These are phyloP conservation scores for Aspergillus persii DNA, from an alignment of 2,329 filamentous ascomycete species.

Conservation along the genomic window DNA sequence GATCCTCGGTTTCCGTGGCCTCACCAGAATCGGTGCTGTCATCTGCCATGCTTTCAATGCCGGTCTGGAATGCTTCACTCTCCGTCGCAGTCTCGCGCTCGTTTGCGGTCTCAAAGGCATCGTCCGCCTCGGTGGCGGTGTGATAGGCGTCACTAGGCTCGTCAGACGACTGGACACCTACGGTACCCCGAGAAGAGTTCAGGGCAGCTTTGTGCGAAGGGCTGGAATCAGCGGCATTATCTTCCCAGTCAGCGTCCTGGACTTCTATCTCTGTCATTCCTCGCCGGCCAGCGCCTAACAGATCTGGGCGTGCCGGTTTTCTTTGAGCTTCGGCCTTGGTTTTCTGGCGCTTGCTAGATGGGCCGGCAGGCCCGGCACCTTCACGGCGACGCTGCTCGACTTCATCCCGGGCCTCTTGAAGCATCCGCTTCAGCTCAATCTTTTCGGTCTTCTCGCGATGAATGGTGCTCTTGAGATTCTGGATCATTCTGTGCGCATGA, in stretches of 20 bases:
- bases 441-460: slow-evolving; percentile 99
- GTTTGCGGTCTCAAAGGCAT: slow-evolving; percentile 70
- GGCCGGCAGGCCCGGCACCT: slow-evolving; percentile 43
- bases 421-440: slow-evolving; percentile 88
- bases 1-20: slow-evolving; percentile 79
- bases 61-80: slow-evolving; percentile 93
- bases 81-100: slow-evolving; percentile 74
- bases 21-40: slow-evolving; percentile 69
- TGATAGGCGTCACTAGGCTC: slow-evolving; percentile 71
- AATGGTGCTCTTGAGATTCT: slow-evolving; percentile 89
- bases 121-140: slow-evolving; percentile 72
- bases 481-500: slow-evolving; percentile 94
- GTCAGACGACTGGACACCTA: slow-evolving; percentile 29
- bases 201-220: slow-evolving; percentile 50
- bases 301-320: slow-evolving; percentile 70
- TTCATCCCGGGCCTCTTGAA: slow-evolving; percentile 93
- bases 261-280: slow-evolving; percentile 74
- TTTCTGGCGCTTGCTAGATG: slow-evolving; percentile 56
- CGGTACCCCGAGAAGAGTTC: slow-evolving; percentile 26
- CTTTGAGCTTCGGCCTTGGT: slow-evolving; percentile 67
- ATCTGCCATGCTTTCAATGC: slow-evolving; percentile 67
- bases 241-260: slow-evolving; percentile 88
- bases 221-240: slow-evolving; percentile 63
- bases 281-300: slow-evolving; percentile 71
- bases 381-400: slow-evolving; percentile 66